Evolutionary conservation across 139 green algal species (phyloP), one percentile per base, ranked within the genome.

Genomic region (Edaphochlamys debaryana): DNA sequence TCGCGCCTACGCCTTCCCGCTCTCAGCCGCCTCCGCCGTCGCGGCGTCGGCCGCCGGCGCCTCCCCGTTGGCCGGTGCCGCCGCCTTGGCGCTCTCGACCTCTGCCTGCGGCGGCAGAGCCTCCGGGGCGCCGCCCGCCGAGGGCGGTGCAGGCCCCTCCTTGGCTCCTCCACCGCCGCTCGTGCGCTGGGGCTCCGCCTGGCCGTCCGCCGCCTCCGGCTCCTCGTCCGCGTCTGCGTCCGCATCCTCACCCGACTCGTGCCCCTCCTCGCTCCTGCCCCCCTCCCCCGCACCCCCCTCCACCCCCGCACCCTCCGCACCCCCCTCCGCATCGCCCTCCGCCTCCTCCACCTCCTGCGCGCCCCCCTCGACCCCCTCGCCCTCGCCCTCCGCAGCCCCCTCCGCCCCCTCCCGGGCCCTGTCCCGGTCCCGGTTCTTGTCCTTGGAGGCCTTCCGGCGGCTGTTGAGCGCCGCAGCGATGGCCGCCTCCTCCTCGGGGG

Each of bases 391-490:
- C 0, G 60, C 41, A 3, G n/a, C 30, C 60, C 45, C 42, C 11
- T 41, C 69, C 13, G 8, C 7, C 42, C 40, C 3, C 37, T 70
- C 67, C 4, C n/a, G n/a, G n/a, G n/a, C 48, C 70, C 32, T 79
- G 66, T 45, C 38, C n/a, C n/a, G n/a, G n/a, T n/a, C n/a, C n/a
- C n/a, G n/a, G n/a, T 63, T 54, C 73, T 69, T 80, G 27, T 80
- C 73, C 9, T 71, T 71, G 32, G 40, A 48, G 22, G 32, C n/a
- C 60, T 71, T 71, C 4, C 41, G n/a, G 41, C 75, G 75, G 56
- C 56, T 70, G 50, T 62, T 60, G 1, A 81, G 29, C 5, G 79
- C 67, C 6, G 60, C 67, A 15, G 50, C 50, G 4, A 78, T 32
- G 6, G 52, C n/a, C 17, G 67, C 42, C 36, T 60, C 67, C 50